phyloP scores from a whole-genome alignment of 768 basidiomycete genomes.

The Phaeotremella fagi region DNA sequence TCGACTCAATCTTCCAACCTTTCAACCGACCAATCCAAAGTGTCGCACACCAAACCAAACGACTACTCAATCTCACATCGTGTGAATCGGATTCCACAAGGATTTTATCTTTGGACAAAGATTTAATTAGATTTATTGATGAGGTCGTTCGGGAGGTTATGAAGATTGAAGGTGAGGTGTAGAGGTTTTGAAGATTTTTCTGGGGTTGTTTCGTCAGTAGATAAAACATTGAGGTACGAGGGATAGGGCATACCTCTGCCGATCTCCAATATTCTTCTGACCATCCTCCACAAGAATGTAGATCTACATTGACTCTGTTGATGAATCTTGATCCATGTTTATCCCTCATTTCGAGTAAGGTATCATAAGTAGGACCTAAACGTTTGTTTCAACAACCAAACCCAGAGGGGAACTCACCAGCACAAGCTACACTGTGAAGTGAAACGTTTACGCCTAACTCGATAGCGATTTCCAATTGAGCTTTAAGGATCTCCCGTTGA shows the following conservation, averaged over 20 bases:
- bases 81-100: conserved; percentile 84
- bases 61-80: conserved; percentile 58
- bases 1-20: conserved; percentile 66
- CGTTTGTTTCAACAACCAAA: neutral
- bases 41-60: conserved; percentile 73
- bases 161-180: conserved; percentile 78
- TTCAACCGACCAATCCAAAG: conserved; percentile 66
- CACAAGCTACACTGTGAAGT: conserved; percentile 55
- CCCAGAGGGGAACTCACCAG: conserved; percentile 17
- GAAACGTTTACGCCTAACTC: conserved; percentile 73
- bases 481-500: conserved; percentile 72
- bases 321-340: conserved; percentile 58
- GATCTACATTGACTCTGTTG: conserved; percentile 68
- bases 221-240: neutral
- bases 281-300: conserved; percentile 80
- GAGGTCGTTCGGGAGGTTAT: conserved; percentile 71
- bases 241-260: conserved; percentile 61
- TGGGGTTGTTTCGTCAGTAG: conserved; percentile 39
- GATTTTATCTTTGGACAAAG: conserved; percentile 62
- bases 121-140: conserved; percentile 61
- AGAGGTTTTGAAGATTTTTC: conserved; percentile 70
- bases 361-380: conserved; percentile 59
- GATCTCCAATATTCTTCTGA: conserved; percentile 68
- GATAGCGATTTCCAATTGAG: conserved; percentile 79
- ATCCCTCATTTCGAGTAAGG: conserved; percentile 60